These are phyloP conservation scores for Cymodocea nodosa DNA, from an alignment of 116 monocot genomes.

Conservation along the genomic window DNA sequence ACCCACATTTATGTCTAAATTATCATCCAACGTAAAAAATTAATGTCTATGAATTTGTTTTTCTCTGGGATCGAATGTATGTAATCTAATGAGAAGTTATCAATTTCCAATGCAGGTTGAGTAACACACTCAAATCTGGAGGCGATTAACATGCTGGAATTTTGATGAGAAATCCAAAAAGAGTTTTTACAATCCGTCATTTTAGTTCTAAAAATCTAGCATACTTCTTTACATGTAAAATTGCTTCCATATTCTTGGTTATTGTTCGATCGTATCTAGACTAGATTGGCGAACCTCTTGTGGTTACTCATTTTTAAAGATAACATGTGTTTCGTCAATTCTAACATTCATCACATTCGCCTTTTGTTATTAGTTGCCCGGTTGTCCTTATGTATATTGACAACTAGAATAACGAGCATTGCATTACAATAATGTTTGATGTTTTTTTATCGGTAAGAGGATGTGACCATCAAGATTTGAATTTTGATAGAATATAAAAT, in stretches of 20 bases:
- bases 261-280: not conserved
- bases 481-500: too few relatives aligned
- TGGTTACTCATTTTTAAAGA: not conserved
- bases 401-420: too few relatives aligned
- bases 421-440: too few relatives aligned
- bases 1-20: too few relatives aligned
- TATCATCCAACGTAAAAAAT: too few relatives aligned
- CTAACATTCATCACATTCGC: too few relatives aligned
- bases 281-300: not conserved
- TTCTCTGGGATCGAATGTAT: too few relatives aligned
- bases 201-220: not conserved
- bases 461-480: too few relatives aligned
- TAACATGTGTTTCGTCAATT: not conserved
- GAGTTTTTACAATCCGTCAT: not conserved
- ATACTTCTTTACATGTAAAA: slow-evolving; percentile 14
- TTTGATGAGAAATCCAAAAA: not conserved
- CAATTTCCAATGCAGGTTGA: slow-evolving; percentile 50
- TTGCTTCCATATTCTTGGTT: slow-evolving; percentile 4
- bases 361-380: too few relatives aligned
- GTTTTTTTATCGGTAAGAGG: too few relatives aligned
- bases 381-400: too few relatives aligned
- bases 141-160: slow-evolving; percentile 26
- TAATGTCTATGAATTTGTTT: too few relatives aligned
- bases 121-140: slow-evolving; percentile 83
- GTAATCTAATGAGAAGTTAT: not conserved